These are phyloP conservation scores for Aristolochia fimbriata DNA, from an alignment of 164 flowering plant genomes.

Conservation along the genomic window DNA sequence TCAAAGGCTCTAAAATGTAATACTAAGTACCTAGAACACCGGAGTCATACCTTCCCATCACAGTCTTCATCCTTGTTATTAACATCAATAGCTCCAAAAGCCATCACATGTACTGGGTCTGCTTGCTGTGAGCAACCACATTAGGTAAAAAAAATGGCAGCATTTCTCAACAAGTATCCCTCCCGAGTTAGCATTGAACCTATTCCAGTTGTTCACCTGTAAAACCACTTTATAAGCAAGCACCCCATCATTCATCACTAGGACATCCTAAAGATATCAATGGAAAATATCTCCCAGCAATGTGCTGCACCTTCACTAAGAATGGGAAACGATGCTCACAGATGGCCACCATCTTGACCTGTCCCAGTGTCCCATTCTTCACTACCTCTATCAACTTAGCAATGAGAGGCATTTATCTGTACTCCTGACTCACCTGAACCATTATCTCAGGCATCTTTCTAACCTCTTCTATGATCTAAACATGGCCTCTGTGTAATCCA, in stretches of 20 bases:
- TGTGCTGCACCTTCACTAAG: conserved; percentile 64
- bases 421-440: conserved; percentile 93
- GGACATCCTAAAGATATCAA: background rate
- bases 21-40: no score
- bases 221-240: background rate
- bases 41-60: conserved; percentile 64
- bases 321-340: conserved; percentile 94
- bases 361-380: conserved; percentile 60
- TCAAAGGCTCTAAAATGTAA: no score
- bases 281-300: conserved; percentile 2
- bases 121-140: conserved; percentile 82
- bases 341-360: conserved; percentile 82
- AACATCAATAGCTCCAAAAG: conserved; percentile 91
- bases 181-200: conserved; percentile 82
- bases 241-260: background rate
- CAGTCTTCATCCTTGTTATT: conserved; percentile 92
- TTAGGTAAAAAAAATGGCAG: conserved; percentile 96
- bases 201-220: conserved; percentile 91
- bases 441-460: conserved; percentile 62
- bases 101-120: conserved; percentile 91
- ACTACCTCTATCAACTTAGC: conserved; percentile 81
- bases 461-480: conserved; percentile 73
- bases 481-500: background rate
- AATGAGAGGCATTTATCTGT: conserved; percentile 96
- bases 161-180: conserved; percentile 98